Base-by-base conservation (phyloP, 23 red algal genomes). In the Gracilaria gracilis region DNA sequence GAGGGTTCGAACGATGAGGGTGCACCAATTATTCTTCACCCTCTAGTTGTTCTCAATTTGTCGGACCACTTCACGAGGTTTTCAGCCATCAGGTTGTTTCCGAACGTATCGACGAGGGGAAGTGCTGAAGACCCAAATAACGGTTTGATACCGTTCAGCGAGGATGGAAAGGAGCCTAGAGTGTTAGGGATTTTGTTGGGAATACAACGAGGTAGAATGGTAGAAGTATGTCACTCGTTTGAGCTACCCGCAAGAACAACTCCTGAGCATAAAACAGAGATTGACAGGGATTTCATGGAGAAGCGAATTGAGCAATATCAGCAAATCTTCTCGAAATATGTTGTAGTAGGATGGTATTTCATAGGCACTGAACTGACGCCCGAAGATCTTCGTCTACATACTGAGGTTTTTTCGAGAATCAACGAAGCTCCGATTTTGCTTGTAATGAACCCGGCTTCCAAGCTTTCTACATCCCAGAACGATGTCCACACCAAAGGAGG, bases 341-440 rank as follows among this genome's bases (percentile, higher is more conserved):
- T 80, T 15, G 89, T 97, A 15, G 84, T 97, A 23, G 95, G 95
- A 15, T 97, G 95, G 95, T 97, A 97, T 46, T 85, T 67, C 85
- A 96, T 79, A 29, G 95, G 95, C 15, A 50, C 62, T 1, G 64
- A 67, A 37, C 24, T 91, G 32, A 28, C 67, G 0, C 73, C 61
- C 21, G 95, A 92, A 44, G 95, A 96, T 55, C 39, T 79, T 25
- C 37, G 50, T 40, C 71, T 96, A 50, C 95, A 96, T 37, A 57
- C 83, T 49, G 75, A 71, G 17, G 69, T 83, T 0, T 83, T 83
- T 75, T 81, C 74, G 19, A 58, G 77, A 40, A 44, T 94, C 21
- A 88, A 81, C 55, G 83, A 88, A 61, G 57, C 83, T 24, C 92
- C 74, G 17, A 73, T 88, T 58, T 35, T 83, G 19, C 84, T 87